Evolutionary conservation across 495 filamentous ascomycete species (phyloP).

Genomic region (Xylaria venustula): DNA sequence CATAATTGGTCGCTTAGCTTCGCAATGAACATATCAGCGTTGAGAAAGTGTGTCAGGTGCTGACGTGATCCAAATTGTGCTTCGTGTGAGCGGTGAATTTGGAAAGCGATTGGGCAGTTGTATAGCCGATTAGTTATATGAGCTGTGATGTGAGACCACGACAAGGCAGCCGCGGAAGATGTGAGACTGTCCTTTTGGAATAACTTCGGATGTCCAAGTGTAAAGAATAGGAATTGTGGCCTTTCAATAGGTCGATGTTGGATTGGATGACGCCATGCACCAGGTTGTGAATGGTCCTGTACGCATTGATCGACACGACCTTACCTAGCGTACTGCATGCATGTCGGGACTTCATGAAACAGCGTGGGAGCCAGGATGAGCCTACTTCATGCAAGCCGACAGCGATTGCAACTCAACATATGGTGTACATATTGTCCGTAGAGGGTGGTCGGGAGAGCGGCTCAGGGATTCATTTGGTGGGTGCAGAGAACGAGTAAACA

Average conservation of each 20-base stretch:
- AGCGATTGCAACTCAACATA: not conserved
- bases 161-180: too few relatives aligned
- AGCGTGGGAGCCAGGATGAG: not conserved
- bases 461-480: not conserved
- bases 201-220: too few relatives aligned
- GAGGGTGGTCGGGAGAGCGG: not conserved
- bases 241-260: not conserved
- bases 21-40: not conserved
- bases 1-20: not conserved
- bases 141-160: too few relatives aligned
- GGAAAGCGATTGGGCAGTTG: not conserved
- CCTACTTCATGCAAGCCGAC: constrained; percentile 1
- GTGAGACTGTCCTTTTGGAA: too few relatives aligned
- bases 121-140: too few relatives aligned
- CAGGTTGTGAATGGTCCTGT: not conserved
- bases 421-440: not conserved
- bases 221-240: not conserved
- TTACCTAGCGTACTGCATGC: not conserved
- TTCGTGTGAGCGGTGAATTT: not conserved
- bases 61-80: constrained; percentile 3
- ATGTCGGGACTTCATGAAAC: not conserved
- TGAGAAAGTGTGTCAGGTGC: not conserved
- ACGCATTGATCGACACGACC: constrained; percentile 8
- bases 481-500: not conserved
- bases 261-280: not conserved